Conservation (phyloP, 2,329 filamentous ascomycete species). For the Scolecobasidium constrictum region DNA sequence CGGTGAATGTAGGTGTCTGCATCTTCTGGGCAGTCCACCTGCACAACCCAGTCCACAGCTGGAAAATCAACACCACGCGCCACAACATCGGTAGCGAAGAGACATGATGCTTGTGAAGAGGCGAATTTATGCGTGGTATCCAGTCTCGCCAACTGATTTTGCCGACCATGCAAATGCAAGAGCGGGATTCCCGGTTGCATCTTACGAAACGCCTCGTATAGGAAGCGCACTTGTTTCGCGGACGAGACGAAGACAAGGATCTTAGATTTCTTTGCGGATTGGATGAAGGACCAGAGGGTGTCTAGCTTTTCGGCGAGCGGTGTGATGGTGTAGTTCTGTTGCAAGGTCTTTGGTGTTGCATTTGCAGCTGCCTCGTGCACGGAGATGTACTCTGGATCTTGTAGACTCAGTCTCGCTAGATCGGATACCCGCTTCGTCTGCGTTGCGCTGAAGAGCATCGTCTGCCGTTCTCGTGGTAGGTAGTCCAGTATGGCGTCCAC, state of each 20-base stretch:
- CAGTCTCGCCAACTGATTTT: constrained; percentile 80
- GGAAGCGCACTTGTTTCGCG: constrained; percentile 91
- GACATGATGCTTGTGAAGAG: constrained; percentile 67
- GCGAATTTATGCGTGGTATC: constrained; percentile 83
- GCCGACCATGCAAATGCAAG: constrained; percentile 83
- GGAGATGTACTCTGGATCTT: constrained; percentile 88
- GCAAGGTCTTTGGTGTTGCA: constrained; percentile 72
- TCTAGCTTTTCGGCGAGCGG: constrained; percentile 83
- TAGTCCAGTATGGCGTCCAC: constrained; percentile 92
- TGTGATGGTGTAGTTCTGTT: constrained; percentile 85
- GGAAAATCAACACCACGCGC: constrained; percentile 93
- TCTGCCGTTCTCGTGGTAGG: constrained; percentile 75
- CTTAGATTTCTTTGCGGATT: constrained; percentile 82
- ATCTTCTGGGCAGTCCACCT: constrained; percentile 93
- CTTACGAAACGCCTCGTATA: constrained; percentile 86
- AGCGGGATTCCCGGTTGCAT: constrained; percentile 90
- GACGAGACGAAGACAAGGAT: constrained; percentile 93
- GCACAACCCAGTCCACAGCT: constrained; percentile 96
- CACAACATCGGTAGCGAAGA: constrained; percentile 93
- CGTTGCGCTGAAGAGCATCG: constrained; percentile 88
- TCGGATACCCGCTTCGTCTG: constrained; percentile 93
- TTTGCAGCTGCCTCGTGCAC: constrained; percentile 74
- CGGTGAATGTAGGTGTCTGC: constrained; percentile 96
- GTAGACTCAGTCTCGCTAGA: constrained; percentile 74
- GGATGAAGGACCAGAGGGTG: constrained; percentile 85